Percentiles rank a stretch among this genome's conserved stretches.
Conservation (phyloP, 352 stramenopile species). For the Phytophthora europaea region DNA sequence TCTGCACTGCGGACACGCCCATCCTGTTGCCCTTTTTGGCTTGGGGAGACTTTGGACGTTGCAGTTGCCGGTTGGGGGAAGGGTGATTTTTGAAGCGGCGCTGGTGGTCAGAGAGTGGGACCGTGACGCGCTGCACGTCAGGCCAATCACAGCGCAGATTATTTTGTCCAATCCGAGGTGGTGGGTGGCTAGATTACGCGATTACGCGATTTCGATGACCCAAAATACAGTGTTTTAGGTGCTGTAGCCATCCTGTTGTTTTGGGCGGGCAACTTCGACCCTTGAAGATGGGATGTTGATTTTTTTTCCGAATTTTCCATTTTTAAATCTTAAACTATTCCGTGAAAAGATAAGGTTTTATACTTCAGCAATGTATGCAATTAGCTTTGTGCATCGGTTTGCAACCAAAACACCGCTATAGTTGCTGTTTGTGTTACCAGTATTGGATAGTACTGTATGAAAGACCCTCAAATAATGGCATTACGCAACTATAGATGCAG, state of each 20-base stretch:
- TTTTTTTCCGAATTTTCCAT: not conserved
- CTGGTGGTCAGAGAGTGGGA: constrained; percentile 5
- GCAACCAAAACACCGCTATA: too few relatives aligned
- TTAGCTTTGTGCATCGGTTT: too few relatives aligned
- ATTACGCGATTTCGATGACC: not conserved
- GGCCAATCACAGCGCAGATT: not conserved
- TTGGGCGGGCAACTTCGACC: constrained; percentile 1
- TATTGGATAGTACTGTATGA: too few relatives aligned
- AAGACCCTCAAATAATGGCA: too few relatives aligned
- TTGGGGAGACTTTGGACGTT: not conserved
- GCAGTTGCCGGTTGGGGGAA: constrained; percentile 2
- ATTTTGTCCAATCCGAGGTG: not conserved
- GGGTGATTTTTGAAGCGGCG: constrained; percentile 3
- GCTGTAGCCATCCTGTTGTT: not conserved
- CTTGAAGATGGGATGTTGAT: too few relatives aligned
- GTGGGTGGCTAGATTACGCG: not conserved
- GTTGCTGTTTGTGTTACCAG: too few relatives aligned
- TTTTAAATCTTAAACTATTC: too few relatives aligned
- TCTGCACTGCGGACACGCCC: not conserved
- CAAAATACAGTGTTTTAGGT: not conserved
- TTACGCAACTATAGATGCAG: too few relatives aligned
- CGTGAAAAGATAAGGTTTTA: too few relatives aligned
- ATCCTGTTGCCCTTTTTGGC: not conserved
- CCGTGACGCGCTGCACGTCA: not conserved
- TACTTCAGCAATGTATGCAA: too few relatives aligned